Percentiles rank a stretch among this genome's conserved stretches.
Conservation (phyloP, 2,329 filamentous ascomycete species). For the Cercospora beticola region DNA sequence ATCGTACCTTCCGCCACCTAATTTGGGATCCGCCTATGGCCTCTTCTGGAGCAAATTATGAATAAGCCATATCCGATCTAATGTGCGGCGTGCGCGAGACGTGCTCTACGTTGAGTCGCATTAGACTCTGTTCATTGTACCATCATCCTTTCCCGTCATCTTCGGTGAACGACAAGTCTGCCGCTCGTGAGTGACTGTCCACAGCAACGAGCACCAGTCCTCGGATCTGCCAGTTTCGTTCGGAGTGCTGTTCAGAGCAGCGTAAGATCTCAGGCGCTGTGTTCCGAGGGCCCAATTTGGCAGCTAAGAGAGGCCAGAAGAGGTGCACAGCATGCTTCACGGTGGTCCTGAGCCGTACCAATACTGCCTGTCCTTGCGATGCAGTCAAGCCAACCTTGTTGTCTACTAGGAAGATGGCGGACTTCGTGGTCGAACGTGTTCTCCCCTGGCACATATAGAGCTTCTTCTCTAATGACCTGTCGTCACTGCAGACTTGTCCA, state of each 20-base stretch:
- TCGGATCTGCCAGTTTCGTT: neutral
- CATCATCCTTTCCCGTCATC: neutral
- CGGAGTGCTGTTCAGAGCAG: neutral
- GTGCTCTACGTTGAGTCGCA: neutral
- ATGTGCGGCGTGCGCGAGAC: neutral
- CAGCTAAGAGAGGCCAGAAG: neutral
- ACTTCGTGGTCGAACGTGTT: neutral
- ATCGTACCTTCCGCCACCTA: neutral
- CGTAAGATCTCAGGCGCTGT: neutral
- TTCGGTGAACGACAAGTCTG: neutral
- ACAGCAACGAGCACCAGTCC: neutral
- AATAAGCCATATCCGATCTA: neutral
- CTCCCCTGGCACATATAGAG: neutral
- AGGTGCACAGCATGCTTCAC: neutral
- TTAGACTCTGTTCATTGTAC: neutral
- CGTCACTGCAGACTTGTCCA: neutral
- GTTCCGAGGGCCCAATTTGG: neutral
- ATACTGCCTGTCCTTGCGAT: neutral
- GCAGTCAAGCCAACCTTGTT: neutral
- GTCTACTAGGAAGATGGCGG: neutral
- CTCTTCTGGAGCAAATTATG: neutral
- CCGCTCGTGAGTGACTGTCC: neutral
- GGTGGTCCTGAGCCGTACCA: neutral
- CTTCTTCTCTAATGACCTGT: neutral
- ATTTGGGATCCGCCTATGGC: neutral